Base-by-base conservation (phyloP, 2,329 filamentous ascomycete genomes). In the Plectosphaerella cucumerina region DNA sequence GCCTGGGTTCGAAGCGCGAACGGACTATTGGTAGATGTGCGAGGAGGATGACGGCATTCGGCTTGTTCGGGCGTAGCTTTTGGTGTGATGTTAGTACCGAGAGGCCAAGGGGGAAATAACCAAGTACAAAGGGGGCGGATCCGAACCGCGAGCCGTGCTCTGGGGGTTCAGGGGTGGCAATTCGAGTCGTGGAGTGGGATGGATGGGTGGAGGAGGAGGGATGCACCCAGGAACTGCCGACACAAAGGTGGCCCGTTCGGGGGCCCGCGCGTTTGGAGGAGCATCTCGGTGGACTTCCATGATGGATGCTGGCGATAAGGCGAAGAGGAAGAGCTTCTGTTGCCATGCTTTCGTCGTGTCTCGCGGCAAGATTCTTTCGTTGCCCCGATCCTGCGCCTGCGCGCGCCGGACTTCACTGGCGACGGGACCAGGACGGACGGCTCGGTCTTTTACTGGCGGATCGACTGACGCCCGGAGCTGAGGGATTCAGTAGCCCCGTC, bases 41-140 rank as follows among this genome's bases (percentile, higher is more conserved):
- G 45, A 23, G 26, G 21, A 14, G 31, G 20, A 47, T 47, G 45
- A 47, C 45, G 45, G 45, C 45, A 47, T 47, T 34, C 35, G 26
- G 34, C 45, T 47, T 35, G 10, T 42, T 42, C 39, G 39, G 39
- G 39, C 17, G 39, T 42, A 42, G 39, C 18, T 20, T 42, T 20
- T 20, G n/a, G 39, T 15, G 18, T 18, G n/a, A 18, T 42, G 8
- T 42, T 42, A 42, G 39, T 20, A 12, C 39, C n/a, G 35, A 37
- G 35, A 6, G 35, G 15, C 39, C 3, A 42, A 42, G 39, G 10
- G 18, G 39, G 10, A 20, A 18, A 42, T 39, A 39, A 42, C 39
- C 11, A 20, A 17, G n/a, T 42, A 11, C n/a, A 42, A 18, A 42
- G n/a, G 10, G 26, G 17, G 39, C 39, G 39, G 39, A 42, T 42